phyloP scores from a whole-genome alignment of 192 early-diverging fungal species.

The Coemansia sp. region DNA sequence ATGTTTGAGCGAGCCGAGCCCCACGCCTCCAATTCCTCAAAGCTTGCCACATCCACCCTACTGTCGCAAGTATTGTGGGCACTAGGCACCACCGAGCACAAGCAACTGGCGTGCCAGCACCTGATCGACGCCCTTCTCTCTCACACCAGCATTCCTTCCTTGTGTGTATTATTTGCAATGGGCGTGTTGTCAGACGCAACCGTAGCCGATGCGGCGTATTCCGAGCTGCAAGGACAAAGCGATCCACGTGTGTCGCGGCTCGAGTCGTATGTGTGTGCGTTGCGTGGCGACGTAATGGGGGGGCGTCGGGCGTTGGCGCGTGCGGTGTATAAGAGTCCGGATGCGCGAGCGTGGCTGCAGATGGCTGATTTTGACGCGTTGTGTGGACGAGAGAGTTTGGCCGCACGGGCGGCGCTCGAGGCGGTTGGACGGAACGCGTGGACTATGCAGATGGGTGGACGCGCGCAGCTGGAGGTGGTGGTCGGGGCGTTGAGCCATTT shows the following conservation, averaged over 20 bases:
- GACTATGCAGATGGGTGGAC: conserved; percentile 13
- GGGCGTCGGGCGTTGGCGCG: conserved; percentile 32
- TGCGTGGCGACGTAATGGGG: conserved; percentile 22
- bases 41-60: conserved; percentile 69
- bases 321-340: conserved; percentile 21
- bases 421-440: conserved; percentile 26
- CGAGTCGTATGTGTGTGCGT: conserved; percentile 22
- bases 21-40: too few relatives aligned
- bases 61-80: conserved; percentile 90
- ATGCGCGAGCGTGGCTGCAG: conserved; percentile 29
- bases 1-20: conserved; percentile 73
- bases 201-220: conserved; percentile 27
- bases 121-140: conserved; percentile 57
- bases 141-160: conserved; percentile 15
- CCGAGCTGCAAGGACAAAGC: conserved; percentile 19
- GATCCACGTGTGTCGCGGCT: conserved; percentile 19
- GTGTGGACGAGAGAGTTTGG: neutral
- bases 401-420: conserved; percentile 10
- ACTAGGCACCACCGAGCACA: conserved; percentile 75
- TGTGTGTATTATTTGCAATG: conserved; percentile 51
- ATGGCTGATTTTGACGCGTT: conserved; percentile 20
- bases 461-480: conserved; percentile 12
- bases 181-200: conserved; percentile 41
- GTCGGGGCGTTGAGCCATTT: conserved; percentile 11
- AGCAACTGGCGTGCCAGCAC: conserved; percentile 75